Conservation (phyloP, 495 filamentous ascomycete genomes). For the Lophiotrema nucula region DNA sequence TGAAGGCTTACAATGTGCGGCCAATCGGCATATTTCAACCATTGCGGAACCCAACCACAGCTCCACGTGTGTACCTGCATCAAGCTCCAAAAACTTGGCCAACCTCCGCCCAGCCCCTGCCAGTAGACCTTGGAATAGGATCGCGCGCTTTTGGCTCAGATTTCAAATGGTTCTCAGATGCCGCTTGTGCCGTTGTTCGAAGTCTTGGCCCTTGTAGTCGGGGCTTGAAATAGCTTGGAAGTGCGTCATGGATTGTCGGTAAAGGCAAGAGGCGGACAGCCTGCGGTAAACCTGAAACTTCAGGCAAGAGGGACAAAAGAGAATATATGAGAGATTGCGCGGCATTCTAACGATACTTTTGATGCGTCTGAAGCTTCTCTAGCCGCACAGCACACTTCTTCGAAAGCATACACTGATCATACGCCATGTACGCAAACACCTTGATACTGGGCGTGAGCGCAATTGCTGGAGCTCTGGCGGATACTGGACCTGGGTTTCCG, state of each 20-base stretch:
- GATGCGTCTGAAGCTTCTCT: neutral
- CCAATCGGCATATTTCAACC: too few relatives aligned
- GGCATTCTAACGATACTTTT: neutral
- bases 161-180: neutral
- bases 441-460: neutral
- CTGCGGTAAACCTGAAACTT: too few relatives aligned
- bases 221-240: neutral
- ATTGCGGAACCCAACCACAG: neutral
- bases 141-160: too few relatives aligned
- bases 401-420: neutral
- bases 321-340: neutral
- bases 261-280: too few relatives aligned
- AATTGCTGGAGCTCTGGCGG: neutral
- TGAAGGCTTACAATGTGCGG: too few relatives aligned
- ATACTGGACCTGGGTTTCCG: slow-evolving; percentile 15
- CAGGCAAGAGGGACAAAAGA: neutral
- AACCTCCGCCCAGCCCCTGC: too few relatives aligned
- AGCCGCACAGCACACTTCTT: too few relatives aligned
- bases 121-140: too few relatives aligned
- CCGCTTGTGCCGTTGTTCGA: neutral
- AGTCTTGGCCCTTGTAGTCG: neutral
- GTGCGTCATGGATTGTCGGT: neutral
- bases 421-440: neutral
- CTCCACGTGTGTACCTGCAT: neutral
- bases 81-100: neutral